Conservation (phyloP, 2,329 filamentous ascomycete species). For the Ceratocystis smalleyi region DNA sequence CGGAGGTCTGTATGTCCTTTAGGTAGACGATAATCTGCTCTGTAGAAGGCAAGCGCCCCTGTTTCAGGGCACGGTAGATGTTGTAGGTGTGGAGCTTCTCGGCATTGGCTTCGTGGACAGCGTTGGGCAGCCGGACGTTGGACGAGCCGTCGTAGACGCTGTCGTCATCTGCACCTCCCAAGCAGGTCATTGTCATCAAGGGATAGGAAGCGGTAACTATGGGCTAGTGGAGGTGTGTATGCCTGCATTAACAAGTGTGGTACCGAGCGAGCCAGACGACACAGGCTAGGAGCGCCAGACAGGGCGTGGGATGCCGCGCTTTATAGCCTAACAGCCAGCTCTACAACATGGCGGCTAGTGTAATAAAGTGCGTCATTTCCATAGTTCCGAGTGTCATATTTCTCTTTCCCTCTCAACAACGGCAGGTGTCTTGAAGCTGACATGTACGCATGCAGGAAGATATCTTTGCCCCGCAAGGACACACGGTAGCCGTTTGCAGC, state of each 20-base stretch:
- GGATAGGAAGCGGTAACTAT: background rate
- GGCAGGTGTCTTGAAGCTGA: background rate
- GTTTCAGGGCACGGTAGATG: constrained; percentile 65
- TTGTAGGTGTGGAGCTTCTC: constrained; percentile 89
- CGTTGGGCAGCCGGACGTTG: constrained; percentile 15
- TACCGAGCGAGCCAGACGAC: background rate
- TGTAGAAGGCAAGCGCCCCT: constrained; percentile 85
- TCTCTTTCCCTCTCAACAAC: background rate
- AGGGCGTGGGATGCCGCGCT: background rate
- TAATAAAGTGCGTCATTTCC: background rate
- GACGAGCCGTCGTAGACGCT: background rate
- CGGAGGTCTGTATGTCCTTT: constrained; percentile 60
- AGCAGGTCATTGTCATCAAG: background rate
- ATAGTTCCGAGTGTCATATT: background rate
- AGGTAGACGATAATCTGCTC: constrained; percentile 70
- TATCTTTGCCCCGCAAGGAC: background rate
- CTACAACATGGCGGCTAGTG: background rate
- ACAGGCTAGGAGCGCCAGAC: background rate
- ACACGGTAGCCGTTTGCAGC: background rate
- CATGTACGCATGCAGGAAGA: background rate
- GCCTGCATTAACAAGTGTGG: background rate
- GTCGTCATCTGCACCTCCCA: constrained; percentile 6
- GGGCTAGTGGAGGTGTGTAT: background rate
- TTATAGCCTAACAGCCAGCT: background rate
- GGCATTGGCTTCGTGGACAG: constrained; percentile 59